These are phyloP conservation scores for Entonaema liquescens DNA, from an alignment of 495 filamentous ascomycete species.

Conservation along the genomic window DNA sequence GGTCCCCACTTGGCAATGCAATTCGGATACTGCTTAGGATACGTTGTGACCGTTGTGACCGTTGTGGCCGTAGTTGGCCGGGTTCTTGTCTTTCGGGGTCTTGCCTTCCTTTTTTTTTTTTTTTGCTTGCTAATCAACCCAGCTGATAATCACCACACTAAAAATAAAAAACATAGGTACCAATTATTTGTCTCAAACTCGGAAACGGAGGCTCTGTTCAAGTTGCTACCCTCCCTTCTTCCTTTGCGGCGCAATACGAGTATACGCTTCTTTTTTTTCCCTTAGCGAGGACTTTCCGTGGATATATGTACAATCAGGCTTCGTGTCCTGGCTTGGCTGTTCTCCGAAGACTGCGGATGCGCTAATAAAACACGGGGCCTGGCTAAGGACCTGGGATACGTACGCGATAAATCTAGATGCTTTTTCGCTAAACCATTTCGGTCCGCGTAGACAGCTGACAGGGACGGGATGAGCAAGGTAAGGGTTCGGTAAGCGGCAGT, in stretches of 20 bases:
- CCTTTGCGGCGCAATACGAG: neutral
- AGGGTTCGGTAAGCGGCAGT: slow-evolving; percentile 3
- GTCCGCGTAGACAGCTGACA: slow-evolving; percentile 24
- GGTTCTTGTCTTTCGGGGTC: neutral
- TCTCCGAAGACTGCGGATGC: slow-evolving; percentile 29
- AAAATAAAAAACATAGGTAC: neutral
- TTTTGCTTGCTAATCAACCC: slow-evolving; percentile 36
- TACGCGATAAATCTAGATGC: slow-evolving; percentile 33
- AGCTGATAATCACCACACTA: neutral
- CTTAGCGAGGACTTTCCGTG: neutral
- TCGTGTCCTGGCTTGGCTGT: slow-evolving; percentile 5
- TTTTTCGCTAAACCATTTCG: slow-evolving; percentile 23
- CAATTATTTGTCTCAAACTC: slow-evolving; percentile 28
- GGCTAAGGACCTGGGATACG: slow-evolving; percentile 3
- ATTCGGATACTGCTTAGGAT: neutral
- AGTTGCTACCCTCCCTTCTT: neutral
- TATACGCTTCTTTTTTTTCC: neutral
- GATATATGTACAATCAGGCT: neutral
- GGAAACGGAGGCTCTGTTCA: slow-evolving; percentile 11
- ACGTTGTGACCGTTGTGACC: slow-evolving; percentile 16
- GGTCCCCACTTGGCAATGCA: slow-evolving; percentile 30
- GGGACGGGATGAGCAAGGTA: slow-evolving; percentile 2
- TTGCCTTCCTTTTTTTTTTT: neutral
- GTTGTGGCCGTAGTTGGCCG: neutral
- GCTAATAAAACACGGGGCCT: slow-evolving; percentile 31